phyloP scores from a whole-genome alignment of 139 green algal genomes.

The Volvox reticuliferus region DNA sequence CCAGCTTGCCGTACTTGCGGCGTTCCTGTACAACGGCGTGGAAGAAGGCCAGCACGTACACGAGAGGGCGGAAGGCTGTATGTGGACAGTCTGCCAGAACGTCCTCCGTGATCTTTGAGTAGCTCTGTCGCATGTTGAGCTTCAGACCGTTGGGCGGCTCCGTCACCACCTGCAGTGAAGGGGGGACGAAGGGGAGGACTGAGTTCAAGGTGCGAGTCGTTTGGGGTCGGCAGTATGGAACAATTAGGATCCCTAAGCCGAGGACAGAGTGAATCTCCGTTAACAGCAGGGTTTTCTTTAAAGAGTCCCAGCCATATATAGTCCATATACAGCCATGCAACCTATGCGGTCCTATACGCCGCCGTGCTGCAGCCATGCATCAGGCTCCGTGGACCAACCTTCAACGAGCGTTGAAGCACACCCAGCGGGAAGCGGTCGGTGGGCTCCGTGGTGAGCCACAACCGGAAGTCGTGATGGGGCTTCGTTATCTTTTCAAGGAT shows the following conservation, averaged over 20 bases:
- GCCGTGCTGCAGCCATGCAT: too few species aligned
- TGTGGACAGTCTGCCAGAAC: slow-evolving; percentile 84
- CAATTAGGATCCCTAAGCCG: too few species aligned
- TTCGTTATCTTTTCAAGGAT: slow-evolving; percentile 82
- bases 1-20: slow-evolving; percentile 94
- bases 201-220: neutral
- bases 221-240: neutral
- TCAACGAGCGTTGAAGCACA: slow-evolving; percentile 83
- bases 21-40: slow-evolving; percentile 92
- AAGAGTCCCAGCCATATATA: too few species aligned
- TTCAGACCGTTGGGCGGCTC: slow-evolving; percentile 94
- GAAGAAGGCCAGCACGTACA: slow-evolving; percentile 93
- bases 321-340: too few species aligned
- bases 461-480: slow-evolving; percentile 87
- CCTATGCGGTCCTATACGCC: too few species aligned
- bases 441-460: slow-evolving; percentile 90
- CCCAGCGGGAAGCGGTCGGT: slow-evolving; percentile 85
- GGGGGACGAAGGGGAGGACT: neutral
- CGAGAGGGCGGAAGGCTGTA: slow-evolving; percentile 82
- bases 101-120: slow-evolving; percentile 90
- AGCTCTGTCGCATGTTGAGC: slow-evolving; percentile 91
- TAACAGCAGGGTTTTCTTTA: too few species aligned
- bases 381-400: too few species aligned
- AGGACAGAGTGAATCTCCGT: too few species aligned
- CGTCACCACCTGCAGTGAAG: slow-evolving; percentile 72